phyloP scores from a whole-genome alignment of 2,329 filamentous ascomycete species.

The Aureobasidium vineae region DNA sequence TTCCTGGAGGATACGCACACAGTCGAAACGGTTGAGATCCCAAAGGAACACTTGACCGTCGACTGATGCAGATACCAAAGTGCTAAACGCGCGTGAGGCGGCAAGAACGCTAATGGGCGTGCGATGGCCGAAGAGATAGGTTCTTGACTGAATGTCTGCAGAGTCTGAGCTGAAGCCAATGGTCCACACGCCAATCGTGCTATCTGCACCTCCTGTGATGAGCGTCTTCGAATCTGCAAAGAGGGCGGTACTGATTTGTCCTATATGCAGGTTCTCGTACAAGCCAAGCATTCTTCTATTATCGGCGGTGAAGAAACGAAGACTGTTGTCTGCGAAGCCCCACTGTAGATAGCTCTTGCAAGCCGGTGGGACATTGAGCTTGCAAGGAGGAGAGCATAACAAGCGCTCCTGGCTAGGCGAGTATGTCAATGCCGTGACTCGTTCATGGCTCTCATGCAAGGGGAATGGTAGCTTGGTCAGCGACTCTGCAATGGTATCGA shows the following conservation, averaged over 20 bases:
- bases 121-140: conserved; percentile 87
- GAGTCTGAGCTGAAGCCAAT: conserved; percentile 63
- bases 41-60: conserved; percentile 85
- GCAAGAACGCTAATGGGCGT: conserved; percentile 77
- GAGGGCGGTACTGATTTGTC: conserved; percentile 76
- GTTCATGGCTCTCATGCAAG: conserved; percentile 71
- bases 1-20: conserved; percentile 54
- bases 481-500: conserved; percentile 75
- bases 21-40: conserved; percentile 89
- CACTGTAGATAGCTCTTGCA: conserved; percentile 89
- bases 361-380: conserved; percentile 78
- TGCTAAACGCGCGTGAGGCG: conserved; percentile 82
- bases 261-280: conserved; percentile 91
- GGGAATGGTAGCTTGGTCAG: conserved; percentile 77
- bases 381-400: conserved; percentile 77
- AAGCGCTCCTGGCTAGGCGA: conserved; percentile 77
- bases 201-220: conserved; percentile 89
- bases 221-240: conserved; percentile 90
- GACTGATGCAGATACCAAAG: conserved; percentile 76
- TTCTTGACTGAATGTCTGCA: conserved; percentile 74
- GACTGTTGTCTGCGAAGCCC: conserved; percentile 90
- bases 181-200: conserved; percentile 81
- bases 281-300: conserved; percentile 75
- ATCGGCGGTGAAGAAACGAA: conserved; percentile 86
- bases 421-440: conserved; percentile 75